Conservation (phyloP, 148 eudicot genomes). For the Cornus florida region DNA sequence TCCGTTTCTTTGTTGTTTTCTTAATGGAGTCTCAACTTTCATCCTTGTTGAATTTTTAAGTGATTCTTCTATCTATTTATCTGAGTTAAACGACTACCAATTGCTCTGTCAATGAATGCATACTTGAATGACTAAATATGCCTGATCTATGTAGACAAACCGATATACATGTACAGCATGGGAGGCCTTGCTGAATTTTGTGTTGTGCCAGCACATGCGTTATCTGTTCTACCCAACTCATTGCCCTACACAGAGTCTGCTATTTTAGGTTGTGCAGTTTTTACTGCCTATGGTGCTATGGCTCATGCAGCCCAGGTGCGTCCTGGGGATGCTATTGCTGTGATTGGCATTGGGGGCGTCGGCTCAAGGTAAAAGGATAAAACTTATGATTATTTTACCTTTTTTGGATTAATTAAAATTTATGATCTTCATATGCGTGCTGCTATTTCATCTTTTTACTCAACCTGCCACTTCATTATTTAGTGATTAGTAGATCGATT, state of each 20-base stretch:
- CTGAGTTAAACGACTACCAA: background rate
- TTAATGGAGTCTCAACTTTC: background rate
- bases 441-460: background rate
- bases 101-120: background rate
- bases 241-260: slow-evolving; percentile 97
- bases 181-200: slow-evolving; percentile 98
- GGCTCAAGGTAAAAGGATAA: slow-evolving; percentile 74
- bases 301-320: slow-evolving; percentile 97
- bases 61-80: background rate
- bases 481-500: background rate
- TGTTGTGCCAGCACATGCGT: slow-evolving; percentile 90
- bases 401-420: background rate
- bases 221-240: slow-evolving; percentile 68
- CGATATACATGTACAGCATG: slow-evolving; percentile 99
- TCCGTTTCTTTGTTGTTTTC: background rate
- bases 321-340: slow-evolving; percentile 93
- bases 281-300: slow-evolving; percentile 99
- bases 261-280: slow-evolving; percentile 97
- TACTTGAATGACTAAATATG: slow-evolving; percentile 6
- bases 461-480: too few relatives aligned
- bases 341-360: slow-evolving; percentile 97
- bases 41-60: background rate
- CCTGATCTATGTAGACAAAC: slow-evolving; percentile 64
- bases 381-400: too few relatives aligned
- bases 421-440: background rate